Evolutionary conservation across 768 basidiomycete genomes (phyloP).

Genomic region (Termitomyces sp.): DNA sequence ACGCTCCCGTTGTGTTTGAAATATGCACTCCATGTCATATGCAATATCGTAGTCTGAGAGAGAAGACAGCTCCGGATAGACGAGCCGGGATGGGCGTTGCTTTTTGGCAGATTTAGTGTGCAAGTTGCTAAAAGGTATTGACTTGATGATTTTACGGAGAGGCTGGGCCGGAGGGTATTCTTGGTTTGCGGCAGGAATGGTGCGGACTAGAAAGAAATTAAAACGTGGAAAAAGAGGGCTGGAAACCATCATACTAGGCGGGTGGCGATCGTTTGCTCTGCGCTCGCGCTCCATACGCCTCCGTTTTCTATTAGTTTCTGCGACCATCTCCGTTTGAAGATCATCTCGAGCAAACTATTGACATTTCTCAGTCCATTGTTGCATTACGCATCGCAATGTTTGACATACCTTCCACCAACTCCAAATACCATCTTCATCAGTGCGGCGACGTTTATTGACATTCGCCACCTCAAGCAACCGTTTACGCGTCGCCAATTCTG

Average conservation of each 20-base stretch:
- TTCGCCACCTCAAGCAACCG: conserved; percentile 64
- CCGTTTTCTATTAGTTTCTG: conserved; percentile 84
- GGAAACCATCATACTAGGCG: conserved; percentile 48
- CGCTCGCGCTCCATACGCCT: conserved; percentile 83
- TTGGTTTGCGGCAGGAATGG: conserved; percentile 51
- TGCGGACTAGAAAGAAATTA: conserved; percentile 39
- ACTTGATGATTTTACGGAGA: conserved; percentile 62
- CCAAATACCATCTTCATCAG: conserved; percentile 79
- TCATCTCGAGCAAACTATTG: conserved; percentile 68
- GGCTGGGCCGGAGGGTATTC: conserved; percentile 53
- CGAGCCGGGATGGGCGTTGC: conserved; percentile 20
- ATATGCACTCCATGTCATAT: conserved; percentile 50
- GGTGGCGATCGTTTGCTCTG: conserved; percentile 70
- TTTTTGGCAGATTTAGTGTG: conserved; percentile 21
- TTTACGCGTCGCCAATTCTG: conserved; percentile 75
- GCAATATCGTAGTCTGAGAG: conserved; percentile 45
- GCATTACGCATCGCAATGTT: conserved; percentile 11
- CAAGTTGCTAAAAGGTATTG: conserved; percentile 41
- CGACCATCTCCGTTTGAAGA: conserved; percentile 82
- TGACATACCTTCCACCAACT: conserved; percentile 78
- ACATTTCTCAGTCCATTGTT: conserved; percentile 5
- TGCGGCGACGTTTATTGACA: conserved; percentile 53
- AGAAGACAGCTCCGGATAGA: conserved; percentile 42
- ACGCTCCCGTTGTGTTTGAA: conserved; percentile 32
- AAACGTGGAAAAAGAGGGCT: neutral